These are phyloP conservation scores for Microbotryum lychnidis-dioicae DNA, from an alignment of 1,284 basidiomycete species.

Conservation along the genomic window DNA sequence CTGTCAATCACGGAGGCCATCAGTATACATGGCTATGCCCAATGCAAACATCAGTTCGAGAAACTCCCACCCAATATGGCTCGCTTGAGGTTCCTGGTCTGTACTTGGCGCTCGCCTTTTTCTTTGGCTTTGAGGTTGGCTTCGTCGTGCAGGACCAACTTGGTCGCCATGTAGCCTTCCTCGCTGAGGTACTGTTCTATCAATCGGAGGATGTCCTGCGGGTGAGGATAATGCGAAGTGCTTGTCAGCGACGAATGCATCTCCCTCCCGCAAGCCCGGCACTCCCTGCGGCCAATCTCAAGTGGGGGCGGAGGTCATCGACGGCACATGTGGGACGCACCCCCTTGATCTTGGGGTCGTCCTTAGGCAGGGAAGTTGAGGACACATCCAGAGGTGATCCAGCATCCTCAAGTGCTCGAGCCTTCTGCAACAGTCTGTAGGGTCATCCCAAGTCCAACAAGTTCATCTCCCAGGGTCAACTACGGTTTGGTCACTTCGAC, in stretches of 20 bases:
- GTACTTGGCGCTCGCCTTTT: conserved; percentile 36
- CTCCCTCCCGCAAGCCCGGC: too few relatives aligned
- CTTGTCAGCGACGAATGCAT: too few relatives aligned
- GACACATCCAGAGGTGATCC: neutral
- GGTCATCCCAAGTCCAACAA: neutral
- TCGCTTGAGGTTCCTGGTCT: conserved; percentile 42
- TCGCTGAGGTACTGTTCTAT: conserved; percentile 45
- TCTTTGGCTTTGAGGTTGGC: conserved; percentile 37
- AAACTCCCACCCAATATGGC: conserved; percentile 39
- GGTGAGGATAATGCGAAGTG: neutral
- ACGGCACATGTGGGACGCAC: neutral
- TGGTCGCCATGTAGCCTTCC: conserved; percentile 39
- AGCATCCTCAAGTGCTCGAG: neutral
- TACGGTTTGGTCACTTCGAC: neutral
- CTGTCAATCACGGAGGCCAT: conserved; percentile 27
- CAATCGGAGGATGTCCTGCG: conserved; percentile 39
- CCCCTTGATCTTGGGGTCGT: conserved; percentile 5
- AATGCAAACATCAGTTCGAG: too few relatives aligned
- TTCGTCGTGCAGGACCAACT: conserved; percentile 42
- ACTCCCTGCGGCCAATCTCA: too few relatives aligned
- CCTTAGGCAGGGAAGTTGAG: neutral
- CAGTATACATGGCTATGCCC: neutral
- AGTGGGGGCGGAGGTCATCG: neutral
- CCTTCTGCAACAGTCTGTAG: neutral
- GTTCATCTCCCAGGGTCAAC: neutral